phyloP scores from a whole-genome alignment of 1,284 basidiomycete genomes.

The Ustilago curta region DNA sequence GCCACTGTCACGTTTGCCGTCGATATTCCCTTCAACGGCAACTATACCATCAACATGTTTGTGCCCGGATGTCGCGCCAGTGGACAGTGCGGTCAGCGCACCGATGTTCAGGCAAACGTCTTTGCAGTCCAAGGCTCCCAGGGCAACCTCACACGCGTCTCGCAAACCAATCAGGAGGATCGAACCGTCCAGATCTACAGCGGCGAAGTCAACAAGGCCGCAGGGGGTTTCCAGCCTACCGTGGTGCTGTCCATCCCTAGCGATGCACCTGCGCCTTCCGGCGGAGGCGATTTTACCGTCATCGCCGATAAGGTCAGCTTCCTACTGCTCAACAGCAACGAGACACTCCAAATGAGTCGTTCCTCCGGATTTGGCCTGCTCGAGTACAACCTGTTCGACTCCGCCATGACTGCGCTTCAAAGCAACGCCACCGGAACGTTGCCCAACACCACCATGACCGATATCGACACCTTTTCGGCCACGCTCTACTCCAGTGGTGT shows the following conservation, averaged over 20 bases:
- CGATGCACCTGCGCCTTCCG: constrained; percentile 73
- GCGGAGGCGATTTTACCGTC: constrained; percentile 80
- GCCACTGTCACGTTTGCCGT: constrained; percentile 85
- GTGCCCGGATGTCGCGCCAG: constrained; percentile 87
- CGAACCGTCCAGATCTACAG: constrained; percentile 78
- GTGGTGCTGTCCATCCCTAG: constrained; percentile 57
- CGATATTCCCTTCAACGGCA: constrained; percentile 86
- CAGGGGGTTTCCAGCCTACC: constrained; percentile 45
- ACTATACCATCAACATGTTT: constrained; percentile 85
- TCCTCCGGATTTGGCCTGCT: constrained; percentile 54
- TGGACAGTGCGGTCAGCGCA: constrained; percentile 83
- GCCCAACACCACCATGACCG: constrained; percentile 75
- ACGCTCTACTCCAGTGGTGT: constrained; percentile 72
- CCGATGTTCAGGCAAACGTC: constrained; percentile 83
- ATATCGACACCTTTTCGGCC: constrained; percentile 77
- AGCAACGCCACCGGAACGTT: constrained; percentile 49
- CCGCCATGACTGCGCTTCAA: constrained; percentile 28
- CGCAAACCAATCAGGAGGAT: constrained; percentile 81
- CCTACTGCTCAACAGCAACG: constrained; percentile 55
- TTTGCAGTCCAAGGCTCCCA: constrained; percentile 73
- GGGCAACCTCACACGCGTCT: constrained; percentile 74
- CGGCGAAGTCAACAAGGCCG: constrained; percentile 78
- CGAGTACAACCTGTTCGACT: constrained; percentile 61
- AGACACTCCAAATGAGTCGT: constrained; percentile 47
- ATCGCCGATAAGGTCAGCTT: constrained; percentile 73